Base-by-base conservation (phyloP, 73 alveolate species). In the Blepharisma stoltei region DNA sequence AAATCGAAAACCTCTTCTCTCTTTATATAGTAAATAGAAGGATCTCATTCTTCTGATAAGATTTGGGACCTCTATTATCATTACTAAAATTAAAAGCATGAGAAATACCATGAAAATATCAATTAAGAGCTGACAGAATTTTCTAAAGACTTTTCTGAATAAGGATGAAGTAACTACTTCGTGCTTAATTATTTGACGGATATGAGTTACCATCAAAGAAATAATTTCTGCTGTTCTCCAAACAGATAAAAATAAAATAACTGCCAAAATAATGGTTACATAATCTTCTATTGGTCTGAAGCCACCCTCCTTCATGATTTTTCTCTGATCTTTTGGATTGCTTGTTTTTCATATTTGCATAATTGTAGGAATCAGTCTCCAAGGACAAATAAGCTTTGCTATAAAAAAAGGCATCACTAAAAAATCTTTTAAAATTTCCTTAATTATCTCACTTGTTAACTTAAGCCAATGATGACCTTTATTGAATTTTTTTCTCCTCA, bases 101-200 rank as follows among this genome's bases (percentile, higher is more conserved):
- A 60, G 14, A 38, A 60, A 14, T 8, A 60, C 47, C 73, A 60
- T 60, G 5, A 60, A 60, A 9, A 60, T 25, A 38, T 60, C 73
- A 38, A 60, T 60, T 14, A 60, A 14, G 38, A 60, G 73, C 4
- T 60, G 46, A 2, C 14, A 25, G 73, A 60, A 60, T 38, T 60
- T 60, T 60, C 45, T 60, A 60, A 60, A 60, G 46, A 60, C 73
- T 25, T 60, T 60, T 8, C 73, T n/a, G 37, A 60, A 60, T 14
- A 60, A 38, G 11, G 73, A 60, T 8, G 46, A 14, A 38, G 48
- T 60, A 14, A 60, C 49, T 1, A 2, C 18, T 60, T 60, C 73
- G 18, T 25, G 18, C 14, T 25, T 14, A 25, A 60, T n/a, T n/a
- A 60, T 11, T 60, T 60, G 73, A 8, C 73, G 37, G 38, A 60